phyloP scores from a whole-genome alignment of 345 rosid genomes.

The Eucalyptus cloeziana region DNA sequence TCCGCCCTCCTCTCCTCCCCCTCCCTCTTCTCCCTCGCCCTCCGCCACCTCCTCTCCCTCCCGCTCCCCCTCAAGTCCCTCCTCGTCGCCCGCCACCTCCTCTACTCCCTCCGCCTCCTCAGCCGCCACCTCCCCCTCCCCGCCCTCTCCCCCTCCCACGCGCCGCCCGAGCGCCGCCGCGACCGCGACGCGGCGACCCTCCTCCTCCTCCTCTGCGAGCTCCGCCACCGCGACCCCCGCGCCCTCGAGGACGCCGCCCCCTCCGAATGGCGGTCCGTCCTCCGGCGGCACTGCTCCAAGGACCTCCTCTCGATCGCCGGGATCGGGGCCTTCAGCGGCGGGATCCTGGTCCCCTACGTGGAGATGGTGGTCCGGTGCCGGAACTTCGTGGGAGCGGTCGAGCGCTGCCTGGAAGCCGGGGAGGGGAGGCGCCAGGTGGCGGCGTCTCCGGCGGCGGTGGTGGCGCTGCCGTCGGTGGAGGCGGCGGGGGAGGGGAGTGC shows the following conservation, averaged over 20 bases:
- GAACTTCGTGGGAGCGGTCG: constrained; percentile 36
- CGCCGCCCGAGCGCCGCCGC: constrained; percentile 19
- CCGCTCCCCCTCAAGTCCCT: constrained; percentile 50
- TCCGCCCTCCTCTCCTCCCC: constrained; percentile 64
- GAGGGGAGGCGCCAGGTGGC: constrained; percentile 35
- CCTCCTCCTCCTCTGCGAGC: constrained; percentile 77
- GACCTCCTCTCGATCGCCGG: constrained; percentile 20
- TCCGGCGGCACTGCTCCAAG: constrained; percentile 13
- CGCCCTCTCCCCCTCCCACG: constrained; percentile 3
- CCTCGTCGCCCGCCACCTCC: constrained; percentile 82
- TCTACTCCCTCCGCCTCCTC: constrained; percentile 56
- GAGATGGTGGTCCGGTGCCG: constrained; percentile 55
- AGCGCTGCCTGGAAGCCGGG: constrained; percentile 4
- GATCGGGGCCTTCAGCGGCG: constrained; percentile 38
- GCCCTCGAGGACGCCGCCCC: constrained; percentile 25
- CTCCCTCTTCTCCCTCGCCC: constrained; percentile 61
- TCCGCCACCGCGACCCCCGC: constrained; percentile 41
- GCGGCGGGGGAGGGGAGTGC: constrained; percentile 43
- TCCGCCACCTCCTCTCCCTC: constrained; percentile 71
- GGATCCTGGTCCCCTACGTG: constrained; percentile 43
- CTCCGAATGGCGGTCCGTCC: constrained; percentile 39
- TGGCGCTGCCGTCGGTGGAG: constrained; percentile 53
- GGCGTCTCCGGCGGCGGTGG: constrained; percentile 51
- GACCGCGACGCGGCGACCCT: constrained; percentile 73
- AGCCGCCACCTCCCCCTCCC: constrained; percentile 1